Percentiles rank a stretch among this genome's conserved stretches.
These are phyloP conservation scores for Drechmeria coniospora DNA, from an alignment of 2,329 filamentous ascomycete species.

Conservation along the genomic window DNA sequence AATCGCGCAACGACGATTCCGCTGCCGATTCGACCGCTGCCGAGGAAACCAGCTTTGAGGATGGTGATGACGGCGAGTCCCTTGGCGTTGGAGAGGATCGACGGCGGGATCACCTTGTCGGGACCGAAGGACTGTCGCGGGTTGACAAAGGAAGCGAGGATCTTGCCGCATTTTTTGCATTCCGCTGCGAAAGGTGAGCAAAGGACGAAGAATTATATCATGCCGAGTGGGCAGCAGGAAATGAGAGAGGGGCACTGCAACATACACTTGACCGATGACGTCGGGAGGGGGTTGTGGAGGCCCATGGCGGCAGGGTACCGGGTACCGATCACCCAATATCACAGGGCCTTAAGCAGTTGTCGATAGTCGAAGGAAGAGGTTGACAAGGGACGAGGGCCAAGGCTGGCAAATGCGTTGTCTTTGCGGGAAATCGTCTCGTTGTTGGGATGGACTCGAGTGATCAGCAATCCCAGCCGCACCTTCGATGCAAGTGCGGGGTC, in stretches of 20 bases:
- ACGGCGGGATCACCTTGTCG: conserved; percentile 91
- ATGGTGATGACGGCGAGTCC: conserved; percentile 77
- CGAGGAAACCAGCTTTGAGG: conserved; percentile 75
- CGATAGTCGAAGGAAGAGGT: not conserved
- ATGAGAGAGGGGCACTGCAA: conserved; percentile 10
- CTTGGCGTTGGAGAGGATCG: conserved; percentile 82
- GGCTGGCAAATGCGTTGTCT: too few species aligned
- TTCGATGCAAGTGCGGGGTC: too few species aligned
- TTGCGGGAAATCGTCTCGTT: too few species aligned
- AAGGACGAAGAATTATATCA: conserved; percentile 5
- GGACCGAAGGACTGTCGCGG: conserved; percentile 86
- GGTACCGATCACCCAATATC: too few species aligned
- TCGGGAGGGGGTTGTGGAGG: conserved; percentile 51
- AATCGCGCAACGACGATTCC: conserved; percentile 70
- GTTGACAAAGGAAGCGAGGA: conserved; percentile 86
- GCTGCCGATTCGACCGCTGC: conserved; percentile 66
- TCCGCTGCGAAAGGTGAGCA: conserved; percentile 49
- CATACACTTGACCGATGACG: conserved; percentile 53
- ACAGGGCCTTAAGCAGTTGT: too few species aligned
- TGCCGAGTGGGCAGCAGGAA: not conserved
- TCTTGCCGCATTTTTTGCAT: conserved; percentile 94
- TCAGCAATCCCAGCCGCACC: too few species aligned
- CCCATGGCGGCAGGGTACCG: conserved; percentile 34
- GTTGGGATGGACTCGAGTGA: too few species aligned
- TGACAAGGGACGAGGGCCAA: too few species aligned